Base-by-base conservation (phyloP, 345 rosid genomes). In the Bretschneidera sinensis region DNA sequence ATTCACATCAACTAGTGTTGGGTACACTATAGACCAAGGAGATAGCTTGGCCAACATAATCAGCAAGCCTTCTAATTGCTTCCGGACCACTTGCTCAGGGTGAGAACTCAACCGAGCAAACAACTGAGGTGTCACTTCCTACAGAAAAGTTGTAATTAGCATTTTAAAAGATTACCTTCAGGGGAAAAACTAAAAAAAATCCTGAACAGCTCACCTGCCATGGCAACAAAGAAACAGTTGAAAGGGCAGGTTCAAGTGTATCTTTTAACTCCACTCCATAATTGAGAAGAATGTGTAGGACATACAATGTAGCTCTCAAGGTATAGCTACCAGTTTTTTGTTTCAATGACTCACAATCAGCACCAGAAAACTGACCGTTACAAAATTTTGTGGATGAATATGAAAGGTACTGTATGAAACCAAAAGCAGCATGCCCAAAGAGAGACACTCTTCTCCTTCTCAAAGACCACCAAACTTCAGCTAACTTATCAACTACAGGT, bases 101-200 rank as follows among this genome's bases (percentile, higher is more conserved):
- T 91, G 98, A 65, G 94, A 88, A 74, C 94, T 88, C 73, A 91
- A 67, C 48, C 89, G 91, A 70, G 96, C 91, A 84, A 88, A 88
- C 69, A 91, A 75, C 48, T 91, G 98, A 49, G 98, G 96, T 18
- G 86, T 83, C 59, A 88, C 77, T 71, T 91, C 98, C 98, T 91
- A 66, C 34, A 62, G n/a, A 60, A 72, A 64, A 63, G 51, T 39
- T 35, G 62, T 51, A 31, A 67, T 49, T 21, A 68, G 28, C 51
- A 62, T 52, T 22, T 48, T 24, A 56, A 11, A 9, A 28, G 23
- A 20, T 22, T 14, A 24, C 28, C 55, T 57, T 47, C 11, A 24
- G 15, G 39, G 31, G 52, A 53, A 43, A n/a, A 70, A 61, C 57
- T 54, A 58, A 62, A 24, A 68, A 64, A 63, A 54, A 55, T 31